Percentiles rank a stretch among this genome's conserved stretches.
These are phyloP conservation scores for Lactarius akahatsu DNA, from an alignment of 768 basidiomycete species.

Conservation along the genomic window DNA sequence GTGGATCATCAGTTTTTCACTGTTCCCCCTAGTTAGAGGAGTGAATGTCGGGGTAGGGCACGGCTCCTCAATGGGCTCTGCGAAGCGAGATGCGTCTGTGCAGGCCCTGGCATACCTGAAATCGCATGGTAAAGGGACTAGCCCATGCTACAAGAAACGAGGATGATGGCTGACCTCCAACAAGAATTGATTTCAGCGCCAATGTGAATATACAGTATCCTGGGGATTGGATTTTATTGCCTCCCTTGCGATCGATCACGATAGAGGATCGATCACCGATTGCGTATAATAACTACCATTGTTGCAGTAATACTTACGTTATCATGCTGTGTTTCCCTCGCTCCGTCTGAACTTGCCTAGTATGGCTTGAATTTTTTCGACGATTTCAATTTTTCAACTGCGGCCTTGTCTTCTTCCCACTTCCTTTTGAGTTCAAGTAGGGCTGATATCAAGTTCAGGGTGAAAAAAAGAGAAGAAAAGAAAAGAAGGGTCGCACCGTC, in stretches of 20 bases:
- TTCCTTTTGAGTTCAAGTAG: slow-evolving; percentile 63
- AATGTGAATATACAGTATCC: background rate
- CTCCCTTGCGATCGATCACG: background rate
- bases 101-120: slow-evolving; percentile 20
- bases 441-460: slow-evolving; percentile 37
- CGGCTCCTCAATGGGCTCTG: slow-evolving; percentile 16
- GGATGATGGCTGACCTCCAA: background rate
- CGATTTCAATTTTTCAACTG: slow-evolving; percentile 75
- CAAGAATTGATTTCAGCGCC: background rate
- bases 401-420: slow-evolving; percentile 88
- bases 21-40: slow-evolving; percentile 14
- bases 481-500: slow-evolving; percentile 50
- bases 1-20: background rate
- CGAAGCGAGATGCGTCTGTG: slow-evolving; percentile 21
- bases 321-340: background rate
- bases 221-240: background rate
- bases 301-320: background rate
- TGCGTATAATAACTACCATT: background rate
- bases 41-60: slow-evolving; percentile 21
- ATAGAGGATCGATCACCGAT: background rate
- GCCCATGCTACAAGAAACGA: background rate
- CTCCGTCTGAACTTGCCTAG: slow-evolving; percentile 36
- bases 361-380: slow-evolving; percentile 87
- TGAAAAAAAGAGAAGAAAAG: slow-evolving; percentile 17
- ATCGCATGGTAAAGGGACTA: slow-evolving; percentile 15